These are phyloP conservation scores for Elaeis oleifera DNA, from an alignment of 202 grass and related monocot species.

Conservation along the genomic window DNA sequence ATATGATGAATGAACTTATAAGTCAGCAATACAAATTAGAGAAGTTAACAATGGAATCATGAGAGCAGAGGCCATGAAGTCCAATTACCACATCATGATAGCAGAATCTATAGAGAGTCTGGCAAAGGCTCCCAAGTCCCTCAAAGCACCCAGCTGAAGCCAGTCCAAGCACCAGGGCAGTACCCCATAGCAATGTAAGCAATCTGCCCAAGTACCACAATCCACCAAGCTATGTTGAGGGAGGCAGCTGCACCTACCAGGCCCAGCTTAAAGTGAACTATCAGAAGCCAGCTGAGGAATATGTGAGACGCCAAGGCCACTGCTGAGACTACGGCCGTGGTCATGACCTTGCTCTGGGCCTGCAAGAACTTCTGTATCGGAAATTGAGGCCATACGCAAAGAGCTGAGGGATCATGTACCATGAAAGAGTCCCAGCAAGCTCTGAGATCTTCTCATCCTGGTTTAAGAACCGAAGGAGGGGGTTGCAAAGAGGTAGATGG, in stretches of 20 bases:
- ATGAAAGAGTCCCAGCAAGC: constrained; percentile 35
- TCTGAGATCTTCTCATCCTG: constrained; percentile 58
- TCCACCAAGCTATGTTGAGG: constrained; percentile 69
- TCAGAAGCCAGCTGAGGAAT: constrained; percentile 48
- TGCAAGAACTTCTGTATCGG: constrained; percentile 68
- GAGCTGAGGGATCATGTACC: constrained; percentile 85
- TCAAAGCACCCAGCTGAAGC: constrained; percentile 53
- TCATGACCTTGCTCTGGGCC: constrained; percentile 59
- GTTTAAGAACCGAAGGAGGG: constrained; percentile 50
- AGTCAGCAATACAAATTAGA: no score
- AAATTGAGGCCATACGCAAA: constrained; percentile 62
- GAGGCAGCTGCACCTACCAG: constrained; percentile 53
- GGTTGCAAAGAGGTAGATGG: constrained; percentile 62
- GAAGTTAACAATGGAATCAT: no score
- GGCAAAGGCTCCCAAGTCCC: constrained; percentile 36
- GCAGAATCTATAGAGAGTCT: constrained; percentile 73
- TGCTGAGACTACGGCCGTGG: constrained; percentile 46
- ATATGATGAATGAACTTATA: no score
- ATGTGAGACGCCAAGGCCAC: constrained; percentile 41
- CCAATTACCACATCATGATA: constrained; percentile 59
- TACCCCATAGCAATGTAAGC: constrained; percentile 48
- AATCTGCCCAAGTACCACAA: constrained; percentile 53
- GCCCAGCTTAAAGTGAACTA: constrained; percentile 35
- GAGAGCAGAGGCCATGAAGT: no score
- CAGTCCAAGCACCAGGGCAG: constrained; percentile 80